Evolutionary conservation across 129 eudicot genomes (phyloP), one percentile per base, ranked within the genome.

Genomic region (Pseudognaphalium luteoalbum): DNA sequence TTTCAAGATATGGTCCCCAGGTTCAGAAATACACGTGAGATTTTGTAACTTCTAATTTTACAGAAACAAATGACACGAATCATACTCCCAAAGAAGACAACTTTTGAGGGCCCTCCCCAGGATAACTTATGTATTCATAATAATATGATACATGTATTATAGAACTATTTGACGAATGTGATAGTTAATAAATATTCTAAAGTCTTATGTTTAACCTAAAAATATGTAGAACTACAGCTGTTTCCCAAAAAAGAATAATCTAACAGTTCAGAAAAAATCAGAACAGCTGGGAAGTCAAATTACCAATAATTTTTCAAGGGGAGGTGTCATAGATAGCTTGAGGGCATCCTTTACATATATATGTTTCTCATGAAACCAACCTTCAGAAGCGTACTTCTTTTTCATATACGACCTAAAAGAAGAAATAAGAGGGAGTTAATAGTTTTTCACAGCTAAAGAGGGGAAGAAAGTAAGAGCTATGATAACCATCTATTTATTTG

Each of bases 251-350:
- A 5, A 44, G 17, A 58, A 57, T 68, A 75, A 9, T 29, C 30
- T 37, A 44, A 14, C 44, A 14, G 39, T 29, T 28, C 32, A 68
- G 15, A 33, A 59, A 71, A 34, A 32, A 19, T 17, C 14, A 52
- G 68, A 29, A 35, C 16, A 11, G 16, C 15, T 60, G 4, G 70
- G 35, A 64, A 74, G 75, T 44, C 76, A 82, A 70, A 68, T 84
- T 89, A 94, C 99, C 91, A 94, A 78, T 79, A 81, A 65, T 70
- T 30, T 81, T 81, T 91, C 96, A 21, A 94, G 89, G 60, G 87
- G 77, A 67, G 75, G 77, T 66, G 88, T 74, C 37, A 89, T 83
- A 37, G 88, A 84, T 75, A 86, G 73, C 77, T 89, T 94, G 60
- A 91, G 73, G 75, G 86, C 87, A 83, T 91, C 97, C 80, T 94